These are phyloP conservation scores for Phytophthora gonapodyides DNA, from an alignment of 352 stramenopile genomes.

Conservation along the genomic window DNA sequence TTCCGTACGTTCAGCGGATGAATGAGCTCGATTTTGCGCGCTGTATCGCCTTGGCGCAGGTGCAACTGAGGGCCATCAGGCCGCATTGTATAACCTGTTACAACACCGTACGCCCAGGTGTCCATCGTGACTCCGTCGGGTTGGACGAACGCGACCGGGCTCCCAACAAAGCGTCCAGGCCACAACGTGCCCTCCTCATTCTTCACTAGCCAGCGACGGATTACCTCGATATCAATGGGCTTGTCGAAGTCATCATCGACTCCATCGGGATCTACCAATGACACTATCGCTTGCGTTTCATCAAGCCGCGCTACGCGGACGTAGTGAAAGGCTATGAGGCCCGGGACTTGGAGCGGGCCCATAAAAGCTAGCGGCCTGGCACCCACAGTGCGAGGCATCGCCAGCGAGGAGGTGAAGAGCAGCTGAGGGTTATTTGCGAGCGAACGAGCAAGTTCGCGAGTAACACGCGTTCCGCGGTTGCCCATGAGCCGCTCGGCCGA, in stretches of 20 bases:
- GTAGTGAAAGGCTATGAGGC: slow-evolving; percentile 8
- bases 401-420: no score
- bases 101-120: slow-evolving; percentile 1
- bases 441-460: no score
- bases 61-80: no score
- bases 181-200: not conserved
- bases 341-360: slow-evolving; percentile 1
- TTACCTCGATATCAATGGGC: not conserved
- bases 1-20: slow-evolving; percentile 3
- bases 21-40: not conserved
- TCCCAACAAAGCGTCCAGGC: not conserved
- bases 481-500: no score
- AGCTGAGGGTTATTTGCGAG: no score
- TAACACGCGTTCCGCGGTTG: no score
- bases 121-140: not conserved
- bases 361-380: slow-evolving; percentile 1
- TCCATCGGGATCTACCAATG: not conserved
- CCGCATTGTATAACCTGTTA: slow-evolving; percentile 9
- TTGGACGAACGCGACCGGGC: slow-evolving; percentile 2
- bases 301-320: not conserved
- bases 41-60: not conserved
- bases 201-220: not conserved
- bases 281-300: not conserved
- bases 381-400: no score
- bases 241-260: not conserved